phyloP scores from a whole-genome alignment of 164 flowering plant genomes.

The Aristolochia fimbriata region DNA sequence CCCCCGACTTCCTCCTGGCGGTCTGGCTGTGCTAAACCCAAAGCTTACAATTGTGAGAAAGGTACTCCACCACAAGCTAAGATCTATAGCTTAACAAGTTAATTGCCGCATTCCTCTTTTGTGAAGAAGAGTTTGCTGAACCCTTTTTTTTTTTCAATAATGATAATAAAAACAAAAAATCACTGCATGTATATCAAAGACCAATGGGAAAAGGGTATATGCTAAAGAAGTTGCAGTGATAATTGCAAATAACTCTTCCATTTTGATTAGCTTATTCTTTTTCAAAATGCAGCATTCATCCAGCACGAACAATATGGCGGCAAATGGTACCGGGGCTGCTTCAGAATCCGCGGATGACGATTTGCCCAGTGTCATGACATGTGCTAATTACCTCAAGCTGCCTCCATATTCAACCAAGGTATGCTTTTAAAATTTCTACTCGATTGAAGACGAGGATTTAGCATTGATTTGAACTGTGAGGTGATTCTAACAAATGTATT shows the following conservation, averaged over 20 bases:
- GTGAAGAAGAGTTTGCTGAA: too few species aligned
- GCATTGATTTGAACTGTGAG: background rate
- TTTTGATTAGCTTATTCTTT: background rate
- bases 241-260: background rate
- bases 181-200: too few species aligned
- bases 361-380: slow-evolving; percentile 99
- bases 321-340: slow-evolving; percentile 56
- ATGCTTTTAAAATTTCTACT: background rate
- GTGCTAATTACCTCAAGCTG: slow-evolving; percentile 98
- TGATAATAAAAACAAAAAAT: too few species aligned
- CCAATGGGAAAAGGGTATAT: too few species aligned
- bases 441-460: background rate
- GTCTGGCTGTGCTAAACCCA: slow-evolving; percentile 87
- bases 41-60: slow-evolving; percentile 95
- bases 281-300: slow-evolving; percentile 65
- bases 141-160: too few species aligned
- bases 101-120: too few species aligned
- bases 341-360: slow-evolving; percentile 89
- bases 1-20: slow-evolving; percentile 98
- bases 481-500: background rate
- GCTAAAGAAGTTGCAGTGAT: too few species aligned
- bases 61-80: slow-evolving; percentile 28
- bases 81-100: too few species aligned
- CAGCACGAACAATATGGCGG: slow-evolving; percentile 28
- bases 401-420: slow-evolving; percentile 99